phyloP scores from a whole-genome alignment of 192 early-diverging fungal species.

The Spinellus fusiger region DNA sequence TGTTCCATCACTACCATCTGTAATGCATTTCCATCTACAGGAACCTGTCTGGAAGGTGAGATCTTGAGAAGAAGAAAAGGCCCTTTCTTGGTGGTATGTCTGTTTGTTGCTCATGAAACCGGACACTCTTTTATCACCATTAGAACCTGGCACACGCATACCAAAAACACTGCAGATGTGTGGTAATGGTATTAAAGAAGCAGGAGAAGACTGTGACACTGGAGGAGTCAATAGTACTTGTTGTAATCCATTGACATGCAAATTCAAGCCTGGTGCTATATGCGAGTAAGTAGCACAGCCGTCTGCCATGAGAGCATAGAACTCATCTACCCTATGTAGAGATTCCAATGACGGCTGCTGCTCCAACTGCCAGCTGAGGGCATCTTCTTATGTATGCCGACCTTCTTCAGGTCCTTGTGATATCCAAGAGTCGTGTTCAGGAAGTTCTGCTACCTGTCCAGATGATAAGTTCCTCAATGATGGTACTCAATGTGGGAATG shows the following conservation, averaged over 20 bases:
- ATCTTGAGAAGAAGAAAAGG: too few species aligned
- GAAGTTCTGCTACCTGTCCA: slow-evolving; percentile 66
- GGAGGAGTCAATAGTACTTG: slow-evolving; percentile 73
- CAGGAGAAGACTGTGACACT: slow-evolving; percentile 90
- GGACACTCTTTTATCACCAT: too few species aligned
- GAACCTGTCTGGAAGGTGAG: slow-evolving; percentile 26
- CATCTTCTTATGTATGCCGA: slow-evolving; percentile 64
- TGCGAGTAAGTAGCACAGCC: slow-evolving; percentile 47
- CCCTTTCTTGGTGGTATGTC: too few species aligned
- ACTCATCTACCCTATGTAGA: slow-evolving; percentile 21
- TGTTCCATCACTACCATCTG: slow-evolving; percentile 59
- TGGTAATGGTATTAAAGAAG: slow-evolving; percentile 89
- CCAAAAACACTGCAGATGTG: slow-evolving; percentile 64
- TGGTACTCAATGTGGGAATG: slow-evolving; percentile 57
- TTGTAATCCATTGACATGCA: slow-evolving; percentile 79
- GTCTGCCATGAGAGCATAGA: not conserved
- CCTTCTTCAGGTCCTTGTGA: slow-evolving; percentile 74
- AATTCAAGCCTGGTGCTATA: slow-evolving; percentile 61
- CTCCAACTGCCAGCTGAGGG: slow-evolving; percentile 53
- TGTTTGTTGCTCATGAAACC: too few species aligned
- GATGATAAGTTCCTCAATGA: slow-evolving; percentile 57
- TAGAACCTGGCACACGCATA: slow-evolving; percentile 30
- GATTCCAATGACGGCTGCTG: slow-evolving; percentile 86
- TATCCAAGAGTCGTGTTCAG: slow-evolving; percentile 70
- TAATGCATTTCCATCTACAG: slow-evolving; percentile 9